Evolutionary conservation across 2,329 filamentous ascomycete genomes (phyloP).

Genomic region (Botrytis deweyae): DNA sequence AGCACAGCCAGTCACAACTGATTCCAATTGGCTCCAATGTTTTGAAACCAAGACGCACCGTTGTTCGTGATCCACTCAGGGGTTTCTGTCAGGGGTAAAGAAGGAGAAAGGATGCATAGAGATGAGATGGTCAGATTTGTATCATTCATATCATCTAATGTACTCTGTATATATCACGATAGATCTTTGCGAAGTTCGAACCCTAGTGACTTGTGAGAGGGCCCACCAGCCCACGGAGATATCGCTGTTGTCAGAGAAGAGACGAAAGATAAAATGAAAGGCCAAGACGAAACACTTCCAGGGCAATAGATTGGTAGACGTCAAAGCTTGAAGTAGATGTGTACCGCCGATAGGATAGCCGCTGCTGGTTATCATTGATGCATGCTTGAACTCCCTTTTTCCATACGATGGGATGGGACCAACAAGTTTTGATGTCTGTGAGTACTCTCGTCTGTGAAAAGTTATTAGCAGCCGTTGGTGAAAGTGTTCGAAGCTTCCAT

Average conservation of each 20-base stretch:
- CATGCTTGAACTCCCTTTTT: background rate
- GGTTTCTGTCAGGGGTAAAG: constrained; percentile 8
- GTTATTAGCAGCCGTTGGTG: background rate
- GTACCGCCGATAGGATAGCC: background rate
- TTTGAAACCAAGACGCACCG: background rate
- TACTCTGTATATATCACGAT: constrained; percentile 14
- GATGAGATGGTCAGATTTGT: constrained; percentile 13
- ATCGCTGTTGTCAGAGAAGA: background rate
- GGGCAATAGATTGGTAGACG: background rate
- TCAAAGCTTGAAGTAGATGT: background rate
- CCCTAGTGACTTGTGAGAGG: background rate
- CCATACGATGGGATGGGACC: too few relatives aligned
- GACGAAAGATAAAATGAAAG: background rate
- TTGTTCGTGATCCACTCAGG: constrained; percentile 8
- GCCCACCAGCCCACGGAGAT: background rate
- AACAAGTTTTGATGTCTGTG: background rate
- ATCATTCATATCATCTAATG: background rate
- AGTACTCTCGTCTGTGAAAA: background rate
- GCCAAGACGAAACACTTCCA: constrained; percentile 6
- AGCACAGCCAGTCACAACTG: background rate
- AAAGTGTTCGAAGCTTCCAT: background rate
- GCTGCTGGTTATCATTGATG: background rate
- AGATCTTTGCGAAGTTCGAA: constrained; percentile 1
- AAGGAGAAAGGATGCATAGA: too few relatives aligned
- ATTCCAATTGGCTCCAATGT: background rate